Percentiles rank a stretch among this genome's conserved stretches.
Evolutionary conservation across 1,284 basidiomycete genomes (phyloP).

Genomic region (Tilletiopsis washingtonensis): DNA sequence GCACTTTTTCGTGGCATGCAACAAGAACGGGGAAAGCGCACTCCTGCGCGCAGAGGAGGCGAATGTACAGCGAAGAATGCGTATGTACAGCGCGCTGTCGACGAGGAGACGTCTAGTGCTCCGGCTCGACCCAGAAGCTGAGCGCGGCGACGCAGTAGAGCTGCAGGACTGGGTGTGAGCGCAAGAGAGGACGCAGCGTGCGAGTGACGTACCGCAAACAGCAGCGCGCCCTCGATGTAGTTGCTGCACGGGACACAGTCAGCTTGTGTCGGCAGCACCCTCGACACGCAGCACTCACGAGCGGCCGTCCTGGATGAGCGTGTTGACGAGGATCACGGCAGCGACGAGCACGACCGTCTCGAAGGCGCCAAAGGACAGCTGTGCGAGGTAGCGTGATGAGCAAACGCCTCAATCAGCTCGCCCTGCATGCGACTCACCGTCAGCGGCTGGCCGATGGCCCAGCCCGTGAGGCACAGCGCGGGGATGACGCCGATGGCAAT

Average conservation of each 20-base stretch:
- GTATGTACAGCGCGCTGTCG: not conserved
- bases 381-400: no score
- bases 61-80: not conserved
- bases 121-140: conserved; percentile 35
- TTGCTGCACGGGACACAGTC: conserved; percentile 4
- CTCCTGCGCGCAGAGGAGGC: not conserved
- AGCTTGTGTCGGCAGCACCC: not conserved
- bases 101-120: not conserved
- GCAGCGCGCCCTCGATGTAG: conserved; percentile 47
- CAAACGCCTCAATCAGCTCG: no score
- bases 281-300: conserved; percentile 29
- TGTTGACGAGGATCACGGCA: conserved; percentile 46
- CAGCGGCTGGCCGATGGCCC: conserved; percentile 46
- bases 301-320: conserved; percentile 46
- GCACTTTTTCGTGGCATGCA: not conserved
- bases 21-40: not conserved
- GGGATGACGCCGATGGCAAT: conserved; percentile 45
- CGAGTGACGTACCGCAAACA: conserved; percentile 30
- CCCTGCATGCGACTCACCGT: conserved; percentile 36
- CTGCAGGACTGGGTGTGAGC: not conserved
- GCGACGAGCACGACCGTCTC: conserved; percentile 36
- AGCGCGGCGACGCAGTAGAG: conserved; percentile 34
- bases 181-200: not conserved
- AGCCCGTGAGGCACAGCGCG: conserved; percentile 45
- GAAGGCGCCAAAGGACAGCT: conserved; percentile 35